These are phyloP conservation scores for Byssothecium circinans DNA, from an alignment of 2,329 filamentous ascomycete genomes.

Conservation along the genomic window DNA sequence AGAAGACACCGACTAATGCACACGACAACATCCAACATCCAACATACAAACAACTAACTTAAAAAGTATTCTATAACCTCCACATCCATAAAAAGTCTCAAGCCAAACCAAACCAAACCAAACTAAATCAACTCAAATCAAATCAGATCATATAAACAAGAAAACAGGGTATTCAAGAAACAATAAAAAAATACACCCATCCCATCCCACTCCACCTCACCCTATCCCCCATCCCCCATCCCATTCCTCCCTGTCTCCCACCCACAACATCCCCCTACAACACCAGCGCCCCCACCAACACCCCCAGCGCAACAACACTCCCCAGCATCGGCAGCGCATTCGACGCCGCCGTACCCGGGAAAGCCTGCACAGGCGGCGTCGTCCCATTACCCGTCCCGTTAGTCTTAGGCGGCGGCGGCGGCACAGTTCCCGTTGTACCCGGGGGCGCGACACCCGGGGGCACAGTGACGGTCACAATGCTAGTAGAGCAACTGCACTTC, in stretches of 20 bases:
- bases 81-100: too few species aligned
- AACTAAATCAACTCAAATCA: too few species aligned
- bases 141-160: background rate
- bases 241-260: background rate
- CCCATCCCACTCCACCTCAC: background rate
- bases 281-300: background rate
- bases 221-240: too few species aligned
- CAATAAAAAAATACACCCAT: background rate
- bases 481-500: background rate
- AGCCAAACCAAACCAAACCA: too few species aligned
- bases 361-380: background rate
- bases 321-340: background rate
- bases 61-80: too few species aligned
- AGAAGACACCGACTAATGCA: too few species aligned
- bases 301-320: background rate
- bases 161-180: background rate
- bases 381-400: background rate
- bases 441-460: background rate
- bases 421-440: background rate
- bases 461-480: background rate
- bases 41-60: too few species aligned
- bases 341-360: background rate
- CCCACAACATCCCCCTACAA: background rate
- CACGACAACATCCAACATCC: too few species aligned
- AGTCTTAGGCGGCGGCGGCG: background rate